Evolutionary conservation across 83 land plant genomes (phyloP).

Genomic region (Picea engelmannii): DNA sequence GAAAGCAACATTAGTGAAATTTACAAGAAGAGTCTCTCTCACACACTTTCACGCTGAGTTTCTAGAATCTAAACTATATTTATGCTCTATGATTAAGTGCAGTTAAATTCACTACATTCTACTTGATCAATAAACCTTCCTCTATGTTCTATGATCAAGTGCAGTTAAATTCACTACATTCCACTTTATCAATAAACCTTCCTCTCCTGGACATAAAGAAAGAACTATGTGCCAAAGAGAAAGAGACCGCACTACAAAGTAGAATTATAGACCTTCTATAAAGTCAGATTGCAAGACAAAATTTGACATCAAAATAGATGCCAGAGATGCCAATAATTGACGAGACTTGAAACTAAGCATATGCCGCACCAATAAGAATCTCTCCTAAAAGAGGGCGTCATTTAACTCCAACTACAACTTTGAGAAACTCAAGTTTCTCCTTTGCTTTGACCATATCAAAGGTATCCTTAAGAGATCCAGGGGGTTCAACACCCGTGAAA

Average conservation of each 20-base stretch:
- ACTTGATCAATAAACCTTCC: neutral
- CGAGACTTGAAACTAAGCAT: neutral
- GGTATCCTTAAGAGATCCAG: conserved; percentile 20
- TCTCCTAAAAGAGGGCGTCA: neutral
- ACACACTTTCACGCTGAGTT: neutral
- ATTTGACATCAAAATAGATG: neutral
- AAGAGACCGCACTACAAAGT: neutral
- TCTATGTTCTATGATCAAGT: neutral
- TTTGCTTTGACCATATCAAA: conserved; percentile 27
- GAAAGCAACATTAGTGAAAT: neutral
- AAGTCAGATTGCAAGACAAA: neutral
- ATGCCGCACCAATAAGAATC: neutral
- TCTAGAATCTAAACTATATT: neutral
- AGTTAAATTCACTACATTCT: neutral
- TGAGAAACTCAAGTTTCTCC: conserved; percentile 43
- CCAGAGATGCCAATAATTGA: neutral
- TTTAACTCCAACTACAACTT: conserved; percentile 50
- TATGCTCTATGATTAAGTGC: neutral
- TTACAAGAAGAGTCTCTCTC: neutral
- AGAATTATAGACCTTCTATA: neutral
- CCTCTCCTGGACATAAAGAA: neutral
- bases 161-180: neutral
- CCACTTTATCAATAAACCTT: neutral
- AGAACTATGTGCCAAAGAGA: neutral
- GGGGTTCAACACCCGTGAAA: conserved; percentile 63